Evolutionary conservation across 2,329 filamentous ascomycete species (phyloP).

Genomic region (Byssochlamys sp.): DNA sequence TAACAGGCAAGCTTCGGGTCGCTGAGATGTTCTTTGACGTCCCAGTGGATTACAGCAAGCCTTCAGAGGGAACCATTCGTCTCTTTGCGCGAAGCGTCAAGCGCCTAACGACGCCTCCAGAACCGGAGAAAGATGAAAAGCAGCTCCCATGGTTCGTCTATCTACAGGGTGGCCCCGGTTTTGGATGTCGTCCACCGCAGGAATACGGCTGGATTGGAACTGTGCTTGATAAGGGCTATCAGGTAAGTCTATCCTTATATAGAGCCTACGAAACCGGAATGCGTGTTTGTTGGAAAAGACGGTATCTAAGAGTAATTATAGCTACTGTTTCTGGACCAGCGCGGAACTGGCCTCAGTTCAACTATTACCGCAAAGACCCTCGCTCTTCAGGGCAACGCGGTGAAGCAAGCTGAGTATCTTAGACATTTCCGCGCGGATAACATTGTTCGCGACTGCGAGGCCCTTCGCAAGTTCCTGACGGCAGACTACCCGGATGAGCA

Average conservation of each 20-base stretch:
- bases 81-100: constrained; percentile 69
- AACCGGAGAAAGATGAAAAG: constrained; percentile 34
- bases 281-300: not conserved
- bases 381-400: constrained; percentile 51
- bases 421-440: constrained; percentile 79
- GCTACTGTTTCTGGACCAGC: constrained; percentile 75
- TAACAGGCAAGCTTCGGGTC: constrained; percentile 59
- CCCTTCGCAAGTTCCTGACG: constrained; percentile 67
- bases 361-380: constrained; percentile 68
- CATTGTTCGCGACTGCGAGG: constrained; percentile 82
- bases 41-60: constrained; percentile 64
- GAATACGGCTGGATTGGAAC: constrained; percentile 60
- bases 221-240: constrained; percentile 70
- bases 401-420: constrained; percentile 68
- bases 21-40: constrained; percentile 82
- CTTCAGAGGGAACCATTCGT: constrained; percentile 51
- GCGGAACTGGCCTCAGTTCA: constrained; percentile 76
- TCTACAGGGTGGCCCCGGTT: constrained; percentile 77
- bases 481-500: constrained; percentile 58
- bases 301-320: constrained; percentile 8
- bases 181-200: constrained; percentile 66
- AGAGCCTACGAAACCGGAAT: too few species aligned
- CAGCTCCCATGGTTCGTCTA: constrained; percentile 58
- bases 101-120: constrained; percentile 47
- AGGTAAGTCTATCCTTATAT: constrained; percentile 39